These are phyloP conservation scores for Neopestalotiopsis clavispora DNA, from an alignment of 2,329 filamentous ascomycete species.

Conservation along the genomic window DNA sequence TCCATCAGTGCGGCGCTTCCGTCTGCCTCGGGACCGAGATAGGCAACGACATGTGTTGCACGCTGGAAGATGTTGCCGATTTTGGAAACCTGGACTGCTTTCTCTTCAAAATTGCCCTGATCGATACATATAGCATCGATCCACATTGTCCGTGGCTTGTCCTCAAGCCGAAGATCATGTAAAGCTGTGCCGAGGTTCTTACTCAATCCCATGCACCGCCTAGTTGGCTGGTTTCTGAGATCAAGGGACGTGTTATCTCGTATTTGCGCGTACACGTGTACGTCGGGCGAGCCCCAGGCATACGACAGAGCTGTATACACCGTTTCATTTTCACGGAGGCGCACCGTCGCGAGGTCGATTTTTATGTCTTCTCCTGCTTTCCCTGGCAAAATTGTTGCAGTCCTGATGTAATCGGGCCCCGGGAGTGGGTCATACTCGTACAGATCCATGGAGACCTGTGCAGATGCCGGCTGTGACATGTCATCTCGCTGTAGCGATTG, in stretches of 20 bases:
- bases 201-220: not conserved
- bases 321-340: not conserved
- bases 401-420: not conserved
- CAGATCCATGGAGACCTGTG: not conserved
- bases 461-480: not conserved
- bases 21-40: not conserved
- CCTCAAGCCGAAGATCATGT: not conserved
- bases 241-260: not conserved
- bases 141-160: not conserved
- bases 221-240: no score
- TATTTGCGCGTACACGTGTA: not conserved
- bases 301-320: not conserved
- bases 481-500: no score
- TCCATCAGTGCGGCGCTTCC: not conserved
- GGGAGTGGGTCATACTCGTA: not conserved
- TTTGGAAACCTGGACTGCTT: not conserved
- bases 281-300: conserved; percentile 4
- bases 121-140: conserved; percentile 5
- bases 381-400: not conserved
- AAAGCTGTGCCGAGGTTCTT: conserved; percentile 1
- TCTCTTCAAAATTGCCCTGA: not conserved
- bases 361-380: not conserved
- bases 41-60: not conserved
- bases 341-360: not conserved
- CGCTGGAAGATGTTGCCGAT: not conserved